Evolutionary conservation across 306 rosid genomes (phyloP).

Genomic region (Glycyrrhiza uralensis): DNA sequence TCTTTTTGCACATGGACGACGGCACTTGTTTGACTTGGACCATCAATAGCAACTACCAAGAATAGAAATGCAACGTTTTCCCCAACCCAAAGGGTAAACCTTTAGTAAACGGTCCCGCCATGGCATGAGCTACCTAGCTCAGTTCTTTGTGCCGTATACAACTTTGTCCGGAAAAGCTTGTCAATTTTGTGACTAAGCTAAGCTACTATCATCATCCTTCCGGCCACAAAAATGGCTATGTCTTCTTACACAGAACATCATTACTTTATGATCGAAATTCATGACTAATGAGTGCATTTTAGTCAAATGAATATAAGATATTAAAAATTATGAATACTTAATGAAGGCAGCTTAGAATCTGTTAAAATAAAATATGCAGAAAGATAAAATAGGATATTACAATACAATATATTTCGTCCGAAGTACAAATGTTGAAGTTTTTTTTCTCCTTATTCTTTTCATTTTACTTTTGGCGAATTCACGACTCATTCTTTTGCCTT

Average conservation of each 20-base stretch:
- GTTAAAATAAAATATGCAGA: too few species aligned
- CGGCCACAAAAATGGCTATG: too few species aligned
- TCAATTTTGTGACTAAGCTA: background rate
- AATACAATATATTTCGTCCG: background rate
- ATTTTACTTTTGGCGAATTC: background rate
- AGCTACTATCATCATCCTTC: background rate
- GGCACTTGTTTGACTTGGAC: constrained; percentile 18
- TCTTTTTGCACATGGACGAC: background rate
- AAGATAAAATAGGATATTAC: too few species aligned
- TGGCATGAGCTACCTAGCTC: background rate
- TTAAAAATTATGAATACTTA: too few species aligned
- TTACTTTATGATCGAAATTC: too few species aligned
- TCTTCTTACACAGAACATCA: too few species aligned
- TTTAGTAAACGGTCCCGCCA: background rate
- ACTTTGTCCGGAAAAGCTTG: background rate
- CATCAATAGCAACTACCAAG: constrained; percentile 8
- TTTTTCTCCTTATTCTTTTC: background rate
- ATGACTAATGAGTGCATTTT: too few species aligned
- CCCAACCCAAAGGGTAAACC: background rate
- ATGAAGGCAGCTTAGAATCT: too few species aligned
- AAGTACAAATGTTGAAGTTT: background rate
- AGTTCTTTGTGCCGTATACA: background rate
- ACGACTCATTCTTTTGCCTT: background rate
- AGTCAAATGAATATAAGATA: too few species aligned
- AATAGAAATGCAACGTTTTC: background rate